Conservation (phyloP, 495 filamentous ascomycete species). For the Penicillium lividum region DNA sequence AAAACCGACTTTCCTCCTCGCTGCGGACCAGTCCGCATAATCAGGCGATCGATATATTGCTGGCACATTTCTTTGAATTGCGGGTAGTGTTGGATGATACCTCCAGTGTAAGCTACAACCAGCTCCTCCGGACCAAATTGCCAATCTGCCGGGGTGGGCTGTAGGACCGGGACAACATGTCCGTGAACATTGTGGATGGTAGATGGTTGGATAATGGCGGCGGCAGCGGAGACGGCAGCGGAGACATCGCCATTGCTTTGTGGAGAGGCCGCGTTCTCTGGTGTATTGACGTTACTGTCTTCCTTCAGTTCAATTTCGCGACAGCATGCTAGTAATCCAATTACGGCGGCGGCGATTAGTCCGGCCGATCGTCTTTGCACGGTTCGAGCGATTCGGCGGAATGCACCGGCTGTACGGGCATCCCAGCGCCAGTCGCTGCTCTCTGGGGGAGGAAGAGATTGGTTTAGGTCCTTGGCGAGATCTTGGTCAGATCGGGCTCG, state of each 20-base stretch:
- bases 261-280: conserved; percentile 34
- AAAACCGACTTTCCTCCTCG: conserved; percentile 60
- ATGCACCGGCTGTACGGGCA: conserved; percentile 49
- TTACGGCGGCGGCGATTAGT: conserved; percentile 69
- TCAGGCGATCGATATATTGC: conserved; percentile 62
- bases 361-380: conserved; percentile 70
- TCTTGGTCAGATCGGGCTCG: conserved; percentile 44
- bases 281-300: conserved; percentile 43
- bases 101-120: conserved; percentile 76
- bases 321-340: conserved; percentile 67
- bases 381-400: conserved; percentile 61
- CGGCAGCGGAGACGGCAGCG: conserved; percentile 10
- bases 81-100: conserved; percentile 76
- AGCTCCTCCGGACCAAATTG: conserved; percentile 60
- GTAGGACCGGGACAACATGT: conserved; percentile 49
- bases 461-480: conserved; percentile 52
- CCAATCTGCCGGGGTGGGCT: conserved; percentile 42
- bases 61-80: conserved; percentile 71
- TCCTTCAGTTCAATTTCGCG: conserved; percentile 60
- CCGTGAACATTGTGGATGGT: conserved; percentile 25
- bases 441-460: conserved; percentile 53
- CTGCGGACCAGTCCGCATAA: conserved; percentile 56
- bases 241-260: conserved; percentile 26
- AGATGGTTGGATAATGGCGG: conserved; percentile 7
- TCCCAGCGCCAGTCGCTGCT: conserved; percentile 60